Base-by-base conservation (phyloP, 2,329 filamentous ascomycete species). In the Penicillium sumatraense region DNA sequence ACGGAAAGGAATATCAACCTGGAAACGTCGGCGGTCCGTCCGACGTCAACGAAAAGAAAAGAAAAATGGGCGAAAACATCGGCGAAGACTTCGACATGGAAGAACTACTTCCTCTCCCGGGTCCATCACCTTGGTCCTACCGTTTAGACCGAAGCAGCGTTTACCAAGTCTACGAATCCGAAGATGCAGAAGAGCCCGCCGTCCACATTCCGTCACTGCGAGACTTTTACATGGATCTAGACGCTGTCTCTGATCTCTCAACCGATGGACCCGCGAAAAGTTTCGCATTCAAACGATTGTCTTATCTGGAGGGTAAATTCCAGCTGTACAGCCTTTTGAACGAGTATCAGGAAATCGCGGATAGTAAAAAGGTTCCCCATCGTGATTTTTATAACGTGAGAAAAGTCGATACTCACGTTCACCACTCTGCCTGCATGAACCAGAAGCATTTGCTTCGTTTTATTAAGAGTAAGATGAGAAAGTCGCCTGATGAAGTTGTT, bases 401-500 rank as follows among this genome's bases (percentile, higher is more conserved):
- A 71, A 99, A 99, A 75, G 95, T 99, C 48, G 95, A 99, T 71
- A 99, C 95, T 8, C 95, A 99, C 82, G 95, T 99, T 65, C 95
- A 99, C 72, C 95, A 99, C 75, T 99, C 95, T 14, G 95, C 95
- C 21, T 99, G 95, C 73, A 99, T 99, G 95, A 99, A 99, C 71
- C 95, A 99, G 75, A 99, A 99, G 77, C 95, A 99, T 82, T 79
- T 99, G 54, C 80, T 99, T 57, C 91, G 95, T 51, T 99, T 99
- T 76, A 99, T 99, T 80, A 99, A 99, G 78, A 96, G 92, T 77
- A 99, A 99, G 78, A 97, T 99, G 91, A 98, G 97, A 83, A 99
- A 96, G 75, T 95, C 86, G 16, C 92, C 93, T 0, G 90, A 98
- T 68, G 95, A 99, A 77, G 86, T 95, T 27, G 95, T 99, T 6